Conservation (phyloP, 495 filamentous ascomycete genomes). For the Penicillium nucicola region DNA sequence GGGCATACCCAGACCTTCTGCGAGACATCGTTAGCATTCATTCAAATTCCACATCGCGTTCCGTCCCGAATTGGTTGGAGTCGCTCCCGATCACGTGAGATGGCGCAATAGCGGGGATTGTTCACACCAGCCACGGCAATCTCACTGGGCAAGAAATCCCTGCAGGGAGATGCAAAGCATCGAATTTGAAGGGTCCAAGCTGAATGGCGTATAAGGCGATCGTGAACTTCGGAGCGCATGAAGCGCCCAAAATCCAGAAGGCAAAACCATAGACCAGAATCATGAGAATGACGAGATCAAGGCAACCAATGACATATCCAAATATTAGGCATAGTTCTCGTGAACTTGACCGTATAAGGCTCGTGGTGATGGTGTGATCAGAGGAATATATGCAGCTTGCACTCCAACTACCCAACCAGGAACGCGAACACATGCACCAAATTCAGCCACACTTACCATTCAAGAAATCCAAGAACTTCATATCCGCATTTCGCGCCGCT, state of each 20-base stretch:
- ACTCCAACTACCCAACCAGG: slow-evolving; percentile 10
- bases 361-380: slow-evolving; percentile 15
- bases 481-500: slow-evolving; percentile 25
- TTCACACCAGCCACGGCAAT: slow-evolving; percentile 19
- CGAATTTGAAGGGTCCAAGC: slow-evolving; percentile 7
- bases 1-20: slow-evolving; percentile 38
- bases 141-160: slow-evolving; percentile 16
- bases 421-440: slow-evolving; percentile 8
- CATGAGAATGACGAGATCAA: background rate
- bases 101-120: slow-evolving; percentile 34
- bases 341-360: slow-evolving; percentile 4
- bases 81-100: slow-evolving; percentile 35
- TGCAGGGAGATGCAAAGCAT: slow-evolving; percentile 20
- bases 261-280: background rate
- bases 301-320: slow-evolving; percentile 5
- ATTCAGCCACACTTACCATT: slow-evolving; percentile 34
- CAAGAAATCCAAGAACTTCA: slow-evolving; percentile 46
- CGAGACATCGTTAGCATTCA: slow-evolving; percentile 13
- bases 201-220: background rate
- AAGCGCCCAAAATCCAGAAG: slow-evolving; percentile 1
- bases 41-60: slow-evolving; percentile 6
- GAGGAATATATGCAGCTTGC: slow-evolving; percentile 5
- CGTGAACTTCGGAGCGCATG: background rate
- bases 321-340: slow-evolving; percentile 1
- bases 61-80: slow-evolving; percentile 6